Evolutionary conservation across 2,329 filamentous ascomycete species (phyloP), one percentile per base, ranked within the genome.

Genomic region (Pseudofabraea citricarpa): DNA sequence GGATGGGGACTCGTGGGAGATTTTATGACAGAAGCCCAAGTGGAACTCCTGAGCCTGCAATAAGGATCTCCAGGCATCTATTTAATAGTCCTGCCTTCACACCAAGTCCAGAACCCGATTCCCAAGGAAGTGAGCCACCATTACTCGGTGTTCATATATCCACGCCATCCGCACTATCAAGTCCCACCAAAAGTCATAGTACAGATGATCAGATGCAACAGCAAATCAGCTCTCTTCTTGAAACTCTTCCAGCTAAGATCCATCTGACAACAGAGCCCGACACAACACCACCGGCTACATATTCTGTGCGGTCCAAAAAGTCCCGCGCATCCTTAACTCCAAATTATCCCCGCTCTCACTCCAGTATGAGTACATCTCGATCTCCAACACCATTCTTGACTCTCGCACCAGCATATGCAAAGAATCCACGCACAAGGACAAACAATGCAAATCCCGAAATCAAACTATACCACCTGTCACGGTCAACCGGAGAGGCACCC

Each of bases 381-480:
- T 78, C 81, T 0, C 71, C 74, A 6, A 84, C 80, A 0, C 81
- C 83, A 5, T 82, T 83, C 1, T 80, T 89, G 55, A 83, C 81
- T 5, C 71, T 90, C 1, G 82, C 83, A 15, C 83, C 86, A 0
- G 83, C 73, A 13, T 64, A 65, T 44, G 60, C 64, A 16, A 75
- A 76, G 55, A 54, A 48, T 18, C 56, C 68, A 3, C 73, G 76
- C 7, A 65, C 71, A 1, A 69, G 74, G 20, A 67, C 69, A 21
- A 66, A 66, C 43, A 67, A 68, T 36, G 73, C 74, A 40, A 76
- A 82, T 44, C 77, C 83, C 40, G 90, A 91, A 47, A 91, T 95
- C 58, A 90, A 90, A 63, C 74, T 96, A 2, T 98, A 97, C 57
- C 90, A 97, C 65, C 77, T 98, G 27, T 89, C 88, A 12, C 81